phyloP scores from a whole-genome alignment of 495 filamentous ascomycete genomes.

The Ramalina intermedia region DNA sequence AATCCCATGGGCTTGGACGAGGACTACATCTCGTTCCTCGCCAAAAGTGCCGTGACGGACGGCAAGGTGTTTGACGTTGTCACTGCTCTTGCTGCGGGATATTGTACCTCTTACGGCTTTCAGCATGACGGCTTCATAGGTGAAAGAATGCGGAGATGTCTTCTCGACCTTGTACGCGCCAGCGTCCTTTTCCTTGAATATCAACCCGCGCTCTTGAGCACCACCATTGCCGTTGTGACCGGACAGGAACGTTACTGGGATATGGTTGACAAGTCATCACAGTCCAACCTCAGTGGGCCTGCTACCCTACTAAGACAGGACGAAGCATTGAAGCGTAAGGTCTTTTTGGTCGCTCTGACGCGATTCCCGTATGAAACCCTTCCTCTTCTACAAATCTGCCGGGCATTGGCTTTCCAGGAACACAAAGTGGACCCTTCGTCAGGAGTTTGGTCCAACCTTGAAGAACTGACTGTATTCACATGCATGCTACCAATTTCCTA shows the following conservation, averaged over 20 bases:
- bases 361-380: conserved; percentile 78
- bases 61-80: conserved; percentile 49
- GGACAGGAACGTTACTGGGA: conserved; percentile 42
- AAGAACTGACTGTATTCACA: conserved; percentile 55
- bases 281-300: conserved; percentile 27
- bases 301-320: conserved; percentile 41
- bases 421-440: conserved; percentile 28
- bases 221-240: conserved; percentile 45
- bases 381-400: conserved; percentile 60
- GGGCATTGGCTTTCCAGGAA: conserved; percentile 34
- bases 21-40: conserved; percentile 33
- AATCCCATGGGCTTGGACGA: conserved; percentile 27
- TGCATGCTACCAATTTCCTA: conserved; percentile 51
- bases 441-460: conserved; percentile 38
- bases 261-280: conserved; percentile 19
- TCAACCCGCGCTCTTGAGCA: conserved; percentile 46
- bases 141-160: conserved; percentile 37
- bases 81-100: conserved; percentile 34
- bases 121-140: conserved; percentile 32
- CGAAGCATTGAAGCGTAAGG: conserved; percentile 33
- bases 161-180: conserved; percentile 51
- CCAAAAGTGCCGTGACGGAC: conserved; percentile 36
- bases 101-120: conserved; percentile 29
- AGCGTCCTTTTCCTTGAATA: conserved; percentile 47
- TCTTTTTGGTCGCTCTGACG: conserved; percentile 47